Conservation (phyloP, 441 rosid genomes). For the Manihot esculenta region DNA sequence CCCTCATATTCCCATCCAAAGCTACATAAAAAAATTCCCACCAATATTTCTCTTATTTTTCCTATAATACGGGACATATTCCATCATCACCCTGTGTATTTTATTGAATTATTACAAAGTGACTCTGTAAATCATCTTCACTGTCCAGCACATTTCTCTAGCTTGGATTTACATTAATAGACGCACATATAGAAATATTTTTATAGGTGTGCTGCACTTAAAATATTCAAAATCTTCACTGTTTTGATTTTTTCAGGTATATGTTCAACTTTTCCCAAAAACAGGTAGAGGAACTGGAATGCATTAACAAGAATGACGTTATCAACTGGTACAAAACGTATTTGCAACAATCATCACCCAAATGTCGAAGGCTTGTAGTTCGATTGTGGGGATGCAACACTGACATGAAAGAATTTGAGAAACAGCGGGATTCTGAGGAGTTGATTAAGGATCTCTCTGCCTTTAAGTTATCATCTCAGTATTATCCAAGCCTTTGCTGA, state of each 20-base stretch:
- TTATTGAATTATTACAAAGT: not conserved
- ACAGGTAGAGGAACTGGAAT: conserved; percentile 74
- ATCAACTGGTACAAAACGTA: conserved; percentile 66
- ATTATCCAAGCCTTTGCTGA: conserved; percentile 60
- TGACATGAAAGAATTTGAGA: conserved; percentile 44
- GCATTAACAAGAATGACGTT: conserved; percentile 60
- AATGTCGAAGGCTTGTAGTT: conserved; percentile 75
- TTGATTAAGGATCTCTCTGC: conserved; percentile 49
- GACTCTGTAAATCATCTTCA: not conserved
- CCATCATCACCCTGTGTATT: not conserved
- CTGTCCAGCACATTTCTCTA: not conserved
- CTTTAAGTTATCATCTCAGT: conserved; percentile 58
- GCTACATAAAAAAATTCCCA: too few species aligned
- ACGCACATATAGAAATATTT: not conserved
- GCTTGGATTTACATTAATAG: not conserved
- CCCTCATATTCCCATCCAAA: too few species aligned
- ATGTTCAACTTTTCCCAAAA: conserved; percentile 68
- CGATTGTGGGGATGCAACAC: conserved; percentile 95
- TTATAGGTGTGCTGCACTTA: not conserved
- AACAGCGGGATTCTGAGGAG: conserved; percentile 33
- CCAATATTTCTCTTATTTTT: too few species aligned
- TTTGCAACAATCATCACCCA: conserved; percentile 64
- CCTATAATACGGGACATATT: too few species aligned
- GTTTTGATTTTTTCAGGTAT: conserved; percentile 49
- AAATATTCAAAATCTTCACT: not conserved